Base-by-base conservation (phyloP, 306 rosid genomes). In the Dalbergia cochinchinensis region DNA sequence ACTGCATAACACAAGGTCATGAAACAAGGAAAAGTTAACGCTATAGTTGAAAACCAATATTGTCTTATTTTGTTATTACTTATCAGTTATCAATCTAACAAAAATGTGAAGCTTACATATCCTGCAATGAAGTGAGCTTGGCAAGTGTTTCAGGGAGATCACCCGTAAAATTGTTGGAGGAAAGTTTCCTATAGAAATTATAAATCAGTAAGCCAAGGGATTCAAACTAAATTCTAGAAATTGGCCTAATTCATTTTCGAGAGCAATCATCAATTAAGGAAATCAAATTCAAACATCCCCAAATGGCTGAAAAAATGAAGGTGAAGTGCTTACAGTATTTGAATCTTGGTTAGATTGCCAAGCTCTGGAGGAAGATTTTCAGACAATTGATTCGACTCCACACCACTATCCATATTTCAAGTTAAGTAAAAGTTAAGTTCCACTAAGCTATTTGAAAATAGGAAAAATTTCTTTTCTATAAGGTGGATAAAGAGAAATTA, bases 161-260 rank as follows among this genome's bases (percentile, higher is more conserved):
- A 76, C 97, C 97, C 7, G 82, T 80, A 71, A 93, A 87, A 26
- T 91, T 87, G 81, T 93, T 93, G 15, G 97, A 91, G 63, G 81
- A 22, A 41, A 94, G 57, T 53, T 65, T 13, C 69, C 98, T 94
- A 73, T 57, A 50, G 12, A 57, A 58, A 26, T 67, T 54, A 51
- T 73, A 55, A 47, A 69, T 44, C 39, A 26, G 2, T 63, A 55
- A 47, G 42, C 16, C 34, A 63, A 39, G 18, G 31, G 58, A 79
- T 8, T 34, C 33, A 64, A 18, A 67, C 7, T n/a, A 13, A 57
- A 54, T 64, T 6, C n/a, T 73, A 16, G 22, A 61, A 37, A 69
- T 55, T 65, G 68, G 65, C 19, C 33, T 53, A 22, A 22, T 35
- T 35, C 5, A 48, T 74, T 54, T 22, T 60, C 16, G 14, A 65